Evolutionary conservation across 371 early-diverging fungal species (phyloP).

Genomic region (Astathelohania contejeani): DNA sequence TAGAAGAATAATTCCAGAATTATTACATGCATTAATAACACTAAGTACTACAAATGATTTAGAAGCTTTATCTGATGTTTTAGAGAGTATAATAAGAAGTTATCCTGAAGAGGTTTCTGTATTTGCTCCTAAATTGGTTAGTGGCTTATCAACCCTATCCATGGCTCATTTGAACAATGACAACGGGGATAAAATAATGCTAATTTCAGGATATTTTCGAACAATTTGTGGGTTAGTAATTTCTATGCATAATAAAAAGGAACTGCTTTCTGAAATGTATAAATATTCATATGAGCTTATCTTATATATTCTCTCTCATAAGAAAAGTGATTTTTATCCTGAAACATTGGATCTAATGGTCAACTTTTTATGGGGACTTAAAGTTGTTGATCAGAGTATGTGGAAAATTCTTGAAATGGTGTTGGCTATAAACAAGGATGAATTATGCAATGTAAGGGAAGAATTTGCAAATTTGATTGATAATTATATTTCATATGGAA

Average conservation of each 20-base stretch:
- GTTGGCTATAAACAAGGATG: slow-evolving; percentile 32
- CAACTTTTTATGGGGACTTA: slow-evolving; percentile 36
- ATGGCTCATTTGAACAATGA: slow-evolving; percentile 31
- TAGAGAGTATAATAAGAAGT: slow-evolving; percentile 41
- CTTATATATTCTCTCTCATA: slow-evolving; percentile 32
- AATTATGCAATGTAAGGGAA: slow-evolving; percentile 21
- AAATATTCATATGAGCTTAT: slow-evolving; percentile 17
- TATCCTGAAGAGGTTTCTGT: slow-evolving; percentile 40
- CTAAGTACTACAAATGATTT: slow-evolving; percentile 37
- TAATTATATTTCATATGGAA: slow-evolving; percentile 49
- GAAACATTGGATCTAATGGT: slow-evolving; percentile 45
- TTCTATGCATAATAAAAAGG: slow-evolving; percentile 18
- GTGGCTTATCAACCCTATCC: slow-evolving; percentile 27
- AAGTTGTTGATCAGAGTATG: slow-evolving; percentile 37
- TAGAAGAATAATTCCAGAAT: slow-evolving; percentile 29
- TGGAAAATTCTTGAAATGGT: slow-evolving; percentile 35
- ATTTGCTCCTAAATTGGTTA: slow-evolving; percentile 46
- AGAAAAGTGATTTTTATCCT: slow-evolving; percentile 37
- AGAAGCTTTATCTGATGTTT: slow-evolving; percentile 39
- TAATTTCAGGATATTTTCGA: slow-evolving; percentile 43
- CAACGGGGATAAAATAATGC: slow-evolving; percentile 29
- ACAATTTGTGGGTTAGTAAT: slow-evolving; percentile 38
- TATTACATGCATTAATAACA: slow-evolving; percentile 33
- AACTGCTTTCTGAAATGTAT: slow-evolving; percentile 25
- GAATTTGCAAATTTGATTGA: slow-evolving; percentile 48